Evolutionary conservation across 768 basidiomycete species (phyloP), one percentile per base, ranked within the genome.

Genomic region (Boletus rufocinnamomeus): DNA sequence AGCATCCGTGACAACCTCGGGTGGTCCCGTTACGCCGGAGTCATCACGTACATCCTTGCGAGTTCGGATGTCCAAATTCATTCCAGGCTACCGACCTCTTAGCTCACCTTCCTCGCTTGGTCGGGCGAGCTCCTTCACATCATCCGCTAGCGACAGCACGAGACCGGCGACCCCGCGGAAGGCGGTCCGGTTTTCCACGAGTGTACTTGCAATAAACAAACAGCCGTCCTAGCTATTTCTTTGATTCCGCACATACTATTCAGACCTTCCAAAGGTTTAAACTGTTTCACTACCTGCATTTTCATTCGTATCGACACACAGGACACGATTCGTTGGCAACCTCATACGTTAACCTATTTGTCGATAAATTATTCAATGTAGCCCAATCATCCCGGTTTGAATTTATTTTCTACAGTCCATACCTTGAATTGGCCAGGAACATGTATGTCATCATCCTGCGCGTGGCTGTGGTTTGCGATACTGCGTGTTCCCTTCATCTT

Each of bases 121-220:
- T 23, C 62, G 75, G 5, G 69, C 64, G 44, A 72, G 66, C 48
- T 72, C 73, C 41, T 51, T 68, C 34, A 64, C 74, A 1, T 73
- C 70, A n/a, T 74, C 73, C 19, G 69, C 66, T 32, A 72, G 71
- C 50, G 67, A 73, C 49, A 72, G 69, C 27, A 71, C 72, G 2
- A 76, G 80, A 61, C 73, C 77, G 6, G 67, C 72, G 19, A 82
- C 78, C 0, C 81, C 78, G 19, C 82, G 81, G 61, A 87, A 87
- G 67, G 82, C 80, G 2, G 85, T 87, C 38, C 80, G 85, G 49
- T 87, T 87, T 69, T 82, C 82, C n/a, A 74, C 77, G 27, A 76
- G 79, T 60, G 72, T 76, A 50, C 70, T 71, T 48, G 75, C 66
- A 35, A 62, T 69, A 48, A 63, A 68, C 56, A 55, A 71, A 44